These are phyloP conservation scores for Starmera dryadoides DNA, from an alignment of 805 yeast genomes.

Conservation along the genomic window DNA sequence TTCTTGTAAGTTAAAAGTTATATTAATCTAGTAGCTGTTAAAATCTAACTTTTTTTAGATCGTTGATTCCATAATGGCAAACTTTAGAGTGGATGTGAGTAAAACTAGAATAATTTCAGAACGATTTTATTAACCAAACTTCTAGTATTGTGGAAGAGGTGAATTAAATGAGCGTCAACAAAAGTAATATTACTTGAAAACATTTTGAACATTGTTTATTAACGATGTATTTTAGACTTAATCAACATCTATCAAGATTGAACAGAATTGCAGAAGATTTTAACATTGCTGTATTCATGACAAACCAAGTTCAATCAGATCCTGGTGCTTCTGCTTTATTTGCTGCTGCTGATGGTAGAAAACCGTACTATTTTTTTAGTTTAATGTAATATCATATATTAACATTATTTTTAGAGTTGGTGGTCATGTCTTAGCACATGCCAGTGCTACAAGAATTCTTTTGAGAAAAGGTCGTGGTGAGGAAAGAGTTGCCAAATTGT, in stretches of 20 bases:
- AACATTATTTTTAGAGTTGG: slow-evolving; percentile 38
- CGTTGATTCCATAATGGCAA: slow-evolving; percentile 73
- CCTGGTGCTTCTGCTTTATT: slow-evolving; percentile 77
- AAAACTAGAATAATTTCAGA: not conserved
- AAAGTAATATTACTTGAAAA: slow-evolving; percentile 32
- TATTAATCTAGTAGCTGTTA: no score
- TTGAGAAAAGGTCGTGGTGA: slow-evolving; percentile 73
- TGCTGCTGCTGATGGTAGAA: slow-evolving; percentile 77
- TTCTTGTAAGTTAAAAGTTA: slow-evolving; percentile 32
- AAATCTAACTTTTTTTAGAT: no score
- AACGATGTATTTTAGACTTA: slow-evolving; percentile 28
- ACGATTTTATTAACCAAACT: not conserved
- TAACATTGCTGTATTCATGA: slow-evolving; percentile 68
- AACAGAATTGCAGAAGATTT: slow-evolving; percentile 68
- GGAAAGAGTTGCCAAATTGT: slow-evolving; percentile 71
- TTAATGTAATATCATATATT: not conserved
- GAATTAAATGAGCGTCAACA: slow-evolving; percentile 73
- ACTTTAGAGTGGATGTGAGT: slow-evolving; percentile 59
- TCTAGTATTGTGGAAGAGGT: slow-evolving; percentile 63
- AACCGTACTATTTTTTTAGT: slow-evolving; percentile 36
- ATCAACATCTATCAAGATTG: slow-evolving; percentile 45
- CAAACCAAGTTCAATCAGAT: slow-evolving; percentile 77
- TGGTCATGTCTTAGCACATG: slow-evolving; percentile 77
- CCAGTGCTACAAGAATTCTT: slow-evolving; percentile 69
- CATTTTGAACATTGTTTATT: not conserved